These are phyloP conservation scores for Dendrothele bispora DNA, from an alignment of 768 basidiomycete genomes.

Conservation along the genomic window DNA sequence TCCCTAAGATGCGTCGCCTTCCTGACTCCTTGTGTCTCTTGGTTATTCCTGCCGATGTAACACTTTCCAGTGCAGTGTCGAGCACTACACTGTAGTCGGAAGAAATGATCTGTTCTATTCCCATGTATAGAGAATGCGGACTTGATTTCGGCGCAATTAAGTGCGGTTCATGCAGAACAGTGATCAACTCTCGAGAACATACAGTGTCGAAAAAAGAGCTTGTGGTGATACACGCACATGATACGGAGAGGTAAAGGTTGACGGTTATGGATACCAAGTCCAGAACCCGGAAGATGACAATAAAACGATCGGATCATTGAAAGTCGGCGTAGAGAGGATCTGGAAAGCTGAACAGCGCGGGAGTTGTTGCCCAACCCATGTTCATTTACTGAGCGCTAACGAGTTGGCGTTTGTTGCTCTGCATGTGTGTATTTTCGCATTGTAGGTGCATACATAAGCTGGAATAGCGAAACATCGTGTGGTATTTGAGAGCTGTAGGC, in stretches of 20 bases:
- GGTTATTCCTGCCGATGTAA: too few relatives aligned
- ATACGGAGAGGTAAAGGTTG: conserved; percentile 92
- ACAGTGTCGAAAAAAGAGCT: conserved; percentile 87
- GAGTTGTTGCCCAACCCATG: conserved; percentile 88
- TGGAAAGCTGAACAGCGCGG: conserved; percentile 82
- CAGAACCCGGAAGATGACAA: conserved; percentile 87
- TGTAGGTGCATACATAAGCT: conserved; percentile 88
- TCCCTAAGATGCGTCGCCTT: too few relatives aligned
- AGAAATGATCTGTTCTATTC: conserved; percentile 96
- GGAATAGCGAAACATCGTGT: conserved; percentile 88
- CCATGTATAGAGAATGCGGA: conserved; percentile 95
- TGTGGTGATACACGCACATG: conserved; percentile 96
- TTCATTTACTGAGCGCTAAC: conserved; percentile 77
- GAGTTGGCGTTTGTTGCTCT: conserved; percentile 77
- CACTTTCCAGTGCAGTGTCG: conserved; percentile 79
- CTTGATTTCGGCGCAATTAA: conserved; percentile 34
- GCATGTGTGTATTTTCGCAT: conserved; percentile 88
- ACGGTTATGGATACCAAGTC: conserved; percentile 83
- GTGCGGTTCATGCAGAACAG: conserved; percentile 39
- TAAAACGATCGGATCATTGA: conserved; percentile 93
- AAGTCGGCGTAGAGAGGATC: conserved; percentile 87
- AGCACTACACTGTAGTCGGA: conserved; percentile 79
- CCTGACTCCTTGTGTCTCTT: too few relatives aligned
- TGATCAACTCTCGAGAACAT: conserved; percentile 94
- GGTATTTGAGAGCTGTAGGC: conserved; percentile 81